phyloP scores from a whole-genome alignment of 208 protist genomes.

The Crithidia expoeki region DNA sequence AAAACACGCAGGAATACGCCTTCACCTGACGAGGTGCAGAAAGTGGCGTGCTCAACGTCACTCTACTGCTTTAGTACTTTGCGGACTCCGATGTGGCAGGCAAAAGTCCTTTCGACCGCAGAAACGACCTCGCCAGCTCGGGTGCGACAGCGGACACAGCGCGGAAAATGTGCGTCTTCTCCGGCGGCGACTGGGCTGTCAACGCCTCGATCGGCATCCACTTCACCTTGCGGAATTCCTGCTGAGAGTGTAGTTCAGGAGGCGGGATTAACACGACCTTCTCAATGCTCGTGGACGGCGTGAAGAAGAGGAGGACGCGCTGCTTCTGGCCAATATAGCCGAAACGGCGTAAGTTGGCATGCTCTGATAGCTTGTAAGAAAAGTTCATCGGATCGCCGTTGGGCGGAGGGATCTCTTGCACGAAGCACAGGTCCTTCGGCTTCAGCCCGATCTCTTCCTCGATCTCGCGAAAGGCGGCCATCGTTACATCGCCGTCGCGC shows the following conservation, averaged over 20 bases:
- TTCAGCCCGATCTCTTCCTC: constrained; percentile 76
- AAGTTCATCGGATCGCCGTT: constrained; percentile 68
- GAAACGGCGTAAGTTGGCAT: constrained; percentile 64
- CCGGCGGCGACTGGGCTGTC: constrained; percentile 21
- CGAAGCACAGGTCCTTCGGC: constrained; percentile 53
- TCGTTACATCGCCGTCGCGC: constrained; percentile 49
- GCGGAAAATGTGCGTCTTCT: constrained; percentile 77
- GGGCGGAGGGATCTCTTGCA: constrained; percentile 71
- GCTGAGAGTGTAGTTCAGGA: constrained; percentile 41
- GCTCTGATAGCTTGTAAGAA: constrained; percentile 52
- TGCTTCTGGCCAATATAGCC: constrained; percentile 82
- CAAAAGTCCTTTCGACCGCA: constrained; percentile 19
- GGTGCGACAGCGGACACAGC: constrained; percentile 43
- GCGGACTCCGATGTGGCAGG: not conserved
- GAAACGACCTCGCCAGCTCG: constrained; percentile 41
- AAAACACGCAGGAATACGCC: no score
- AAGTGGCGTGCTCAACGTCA: no score
- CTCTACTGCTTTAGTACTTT: constrained; percentile 18
- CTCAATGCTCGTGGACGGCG: constrained; percentile 39
- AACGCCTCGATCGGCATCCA: constrained; percentile 57
- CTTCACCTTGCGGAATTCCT: constrained; percentile 62
- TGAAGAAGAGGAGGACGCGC: constrained; percentile 77
- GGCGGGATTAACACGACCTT: constrained; percentile 69
- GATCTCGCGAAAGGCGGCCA: constrained; percentile 70
- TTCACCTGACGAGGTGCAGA: no score